phyloP scores from a whole-genome alignment of 2,329 filamentous ascomycete genomes.

The Penicillium palitans region DNA sequence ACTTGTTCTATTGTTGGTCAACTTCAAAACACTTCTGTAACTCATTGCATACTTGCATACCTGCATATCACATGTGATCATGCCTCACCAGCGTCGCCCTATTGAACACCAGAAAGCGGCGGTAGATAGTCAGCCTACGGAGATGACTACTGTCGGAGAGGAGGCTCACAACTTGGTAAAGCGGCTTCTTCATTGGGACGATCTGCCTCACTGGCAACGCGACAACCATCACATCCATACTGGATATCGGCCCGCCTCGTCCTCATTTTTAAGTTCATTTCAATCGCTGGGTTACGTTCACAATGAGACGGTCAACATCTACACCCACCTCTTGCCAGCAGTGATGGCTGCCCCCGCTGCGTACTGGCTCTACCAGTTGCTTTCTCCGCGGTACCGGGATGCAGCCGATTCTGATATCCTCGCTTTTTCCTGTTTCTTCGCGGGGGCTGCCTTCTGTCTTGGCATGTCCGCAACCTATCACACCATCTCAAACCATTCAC shows the following conservation, averaged over 20 bases:
- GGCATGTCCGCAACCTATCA: slow-evolving; percentile 86
- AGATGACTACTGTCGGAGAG: slow-evolving; percentile 23
- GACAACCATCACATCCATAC: slow-evolving; percentile 70
- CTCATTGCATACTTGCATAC: slow-evolving; percentile 18
- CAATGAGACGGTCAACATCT: slow-evolving; percentile 72
- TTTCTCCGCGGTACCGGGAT: slow-evolving; percentile 66
- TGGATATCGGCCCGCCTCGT: slow-evolving; percentile 64
- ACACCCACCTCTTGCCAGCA: slow-evolving; percentile 69
- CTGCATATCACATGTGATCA: slow-evolving; percentile 28
- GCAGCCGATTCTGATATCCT: slow-evolving; percentile 65
- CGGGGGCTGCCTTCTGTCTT: slow-evolving; percentile 69
- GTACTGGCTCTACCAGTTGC: slow-evolving; percentile 55
- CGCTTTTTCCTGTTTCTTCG: slow-evolving; percentile 77
- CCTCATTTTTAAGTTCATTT: slow-evolving; percentile 60
- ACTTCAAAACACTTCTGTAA: slow-evolving; percentile 13
- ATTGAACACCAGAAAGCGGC: slow-evolving; percentile 18
- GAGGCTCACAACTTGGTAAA: slow-evolving; percentile 32
- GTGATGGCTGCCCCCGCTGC: slow-evolving; percentile 56
- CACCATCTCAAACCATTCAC: slow-evolving; percentile 80
- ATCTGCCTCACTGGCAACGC: slow-evolving; percentile 54
- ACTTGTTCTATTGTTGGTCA: slow-evolving; percentile 15
- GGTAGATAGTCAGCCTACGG: slow-evolving; percentile 24
- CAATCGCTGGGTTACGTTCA: slow-evolving; percentile 63
- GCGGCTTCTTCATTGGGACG: slow-evolving; percentile 52
- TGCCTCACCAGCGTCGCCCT: slow-evolving; percentile 38